phyloP scores from a whole-genome alignment of 352 stramenopile genomes.

The Phytophthora idaei region DNA sequence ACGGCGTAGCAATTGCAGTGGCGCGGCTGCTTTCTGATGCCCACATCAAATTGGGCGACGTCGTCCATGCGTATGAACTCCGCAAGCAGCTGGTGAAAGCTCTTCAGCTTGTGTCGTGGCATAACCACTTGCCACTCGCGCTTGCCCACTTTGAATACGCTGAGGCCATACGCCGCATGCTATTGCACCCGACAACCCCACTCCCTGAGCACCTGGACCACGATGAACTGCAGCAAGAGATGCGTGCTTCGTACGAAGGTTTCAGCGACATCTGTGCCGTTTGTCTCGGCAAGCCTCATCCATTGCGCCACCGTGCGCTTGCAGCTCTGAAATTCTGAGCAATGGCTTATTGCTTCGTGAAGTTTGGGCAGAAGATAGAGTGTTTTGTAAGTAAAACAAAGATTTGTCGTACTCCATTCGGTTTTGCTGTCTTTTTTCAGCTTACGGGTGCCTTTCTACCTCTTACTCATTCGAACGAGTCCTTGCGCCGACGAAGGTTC shows the following conservation, averaged over 20 bases:
- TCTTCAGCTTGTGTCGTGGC: slow-evolving; percentile 35
- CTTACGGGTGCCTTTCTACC: background rate
- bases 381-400: background rate
- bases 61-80: slow-evolving; percentile 36
- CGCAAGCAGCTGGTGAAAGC: slow-evolving; percentile 33
- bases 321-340: slow-evolving; percentile 33
- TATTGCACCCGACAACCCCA: slow-evolving; percentile 21
- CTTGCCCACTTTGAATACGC: slow-evolving; percentile 50
- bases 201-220: slow-evolving; percentile 26
- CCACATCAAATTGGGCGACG: slow-evolving; percentile 45
- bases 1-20: slow-evolving; percentile 40
- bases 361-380: background rate
- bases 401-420: slow-evolving; percentile 1
- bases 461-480: slow-evolving; percentile 65
- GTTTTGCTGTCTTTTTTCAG: background rate
- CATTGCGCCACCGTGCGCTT: slow-evolving; percentile 35
- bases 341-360: slow-evolving; percentile 13
- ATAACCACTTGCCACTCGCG: slow-evolving; percentile 41
- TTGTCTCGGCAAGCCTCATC: slow-evolving; percentile 38
- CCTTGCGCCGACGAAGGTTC: slow-evolving; percentile 79
- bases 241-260: slow-evolving; percentile 39
- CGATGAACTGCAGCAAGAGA: slow-evolving; percentile 35
- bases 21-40: slow-evolving; percentile 42
- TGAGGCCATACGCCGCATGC: slow-evolving; percentile 37
- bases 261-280: slow-evolving; percentile 43